A percentile compares a stretch with the other conserved stretches of the same genome.
phyloP scores from a whole-genome alignment of 805 yeast genomes.

The Metschnikowia henanensis region DNA sequence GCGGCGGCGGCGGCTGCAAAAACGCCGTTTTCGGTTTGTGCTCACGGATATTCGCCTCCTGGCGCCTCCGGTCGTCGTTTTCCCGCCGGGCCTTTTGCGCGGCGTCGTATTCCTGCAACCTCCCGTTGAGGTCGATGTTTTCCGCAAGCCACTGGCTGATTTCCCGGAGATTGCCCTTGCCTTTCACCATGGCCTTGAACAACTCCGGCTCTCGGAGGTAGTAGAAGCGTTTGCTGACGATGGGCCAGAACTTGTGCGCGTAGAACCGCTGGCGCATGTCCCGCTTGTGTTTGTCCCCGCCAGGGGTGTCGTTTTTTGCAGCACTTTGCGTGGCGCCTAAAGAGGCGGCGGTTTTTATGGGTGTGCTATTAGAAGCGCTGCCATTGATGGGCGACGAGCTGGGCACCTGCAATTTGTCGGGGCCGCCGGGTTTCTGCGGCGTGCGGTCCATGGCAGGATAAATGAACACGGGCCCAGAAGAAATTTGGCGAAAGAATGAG shows the following conservation, averaged over 20 bases:
- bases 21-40: not conserved
- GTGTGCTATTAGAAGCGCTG: slow-evolving; percentile 2
- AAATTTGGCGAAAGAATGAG: no score
- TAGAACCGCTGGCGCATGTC: slow-evolving; percentile 31
- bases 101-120: slow-evolving; percentile 16
- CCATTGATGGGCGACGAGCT: slow-evolving; percentile 38
- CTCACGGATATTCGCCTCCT: not conserved
- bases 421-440: slow-evolving; percentile 9
- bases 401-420: slow-evolving; percentile 37
- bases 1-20: not conserved
- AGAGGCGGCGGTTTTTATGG: no score
- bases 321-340: slow-evolving; percentile 1
- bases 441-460: slow-evolving; percentile 4
- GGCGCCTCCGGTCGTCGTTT: slow-evolving; percentile 4
- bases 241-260: slow-evolving; percentile 39
- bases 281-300: slow-evolving; percentile 18
- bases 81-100: slow-evolving; percentile 10
- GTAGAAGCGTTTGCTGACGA: slow-evolving; percentile 35
- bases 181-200: slow-evolving; percentile 42
- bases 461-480: no score
- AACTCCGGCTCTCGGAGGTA: slow-evolving; percentile 42
- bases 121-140: slow-evolving; percentile 20
- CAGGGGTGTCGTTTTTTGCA: slow-evolving; percentile 5
- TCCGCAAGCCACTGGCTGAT: slow-evolving; percentile 39
- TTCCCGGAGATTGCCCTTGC: slow-evolving; percentile 42